These are phyloP conservation scores for Paramecium pentaurelia DNA, from an alignment of 73 alveolate species.

Conservation along the genomic window DNA sequence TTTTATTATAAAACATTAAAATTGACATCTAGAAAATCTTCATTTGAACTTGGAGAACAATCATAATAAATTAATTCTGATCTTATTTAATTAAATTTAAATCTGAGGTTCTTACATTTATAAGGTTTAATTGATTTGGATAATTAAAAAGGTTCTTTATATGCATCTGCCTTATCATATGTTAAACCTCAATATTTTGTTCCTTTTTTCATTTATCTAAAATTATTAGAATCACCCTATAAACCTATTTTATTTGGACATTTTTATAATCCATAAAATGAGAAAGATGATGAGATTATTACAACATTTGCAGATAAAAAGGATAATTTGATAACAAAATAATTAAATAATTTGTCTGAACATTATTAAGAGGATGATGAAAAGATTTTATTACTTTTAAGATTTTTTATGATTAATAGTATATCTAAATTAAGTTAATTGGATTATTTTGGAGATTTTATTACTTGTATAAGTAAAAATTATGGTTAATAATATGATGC, in stretches of 20 bases:
- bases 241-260: not conserved
- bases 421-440: not conserved
- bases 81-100: not conserved
- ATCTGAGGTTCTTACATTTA: conserved; percentile 13
- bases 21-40: conserved; percentile 24
- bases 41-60: conserved; percentile 7
- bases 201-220: not conserved
- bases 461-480: not conserved
- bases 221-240: not conserved
- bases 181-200: not conserved
- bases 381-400: not conserved
- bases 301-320: not conserved
- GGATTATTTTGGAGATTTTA: not conserved
- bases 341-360: not conserved
- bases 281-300: not conserved
- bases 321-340: not conserved
- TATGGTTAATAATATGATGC: not conserved
- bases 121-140: not conserved
- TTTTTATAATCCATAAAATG: not conserved
- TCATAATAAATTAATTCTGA: not conserved
- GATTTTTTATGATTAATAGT: not conserved
- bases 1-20: conserved; percentile 4
- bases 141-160: conserved; percentile 13
- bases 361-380: not conserved
- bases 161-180: conserved; percentile 5